phyloP scores from a whole-genome alignment of 2,329 filamentous ascomycete species.

The Corynespora cassiicola region DNA sequence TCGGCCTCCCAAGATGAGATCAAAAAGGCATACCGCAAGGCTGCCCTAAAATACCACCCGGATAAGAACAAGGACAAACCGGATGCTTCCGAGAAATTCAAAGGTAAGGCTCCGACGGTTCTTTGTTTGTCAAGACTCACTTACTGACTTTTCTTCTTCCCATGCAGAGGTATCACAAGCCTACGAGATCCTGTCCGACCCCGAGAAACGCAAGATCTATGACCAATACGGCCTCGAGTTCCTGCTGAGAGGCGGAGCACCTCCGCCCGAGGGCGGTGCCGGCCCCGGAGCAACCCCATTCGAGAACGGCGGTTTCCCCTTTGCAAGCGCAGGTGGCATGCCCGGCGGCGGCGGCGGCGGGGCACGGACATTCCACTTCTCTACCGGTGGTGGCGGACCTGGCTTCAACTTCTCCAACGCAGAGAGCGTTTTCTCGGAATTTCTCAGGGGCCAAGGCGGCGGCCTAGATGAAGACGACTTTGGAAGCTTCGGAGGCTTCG shows the following conservation, averaged over 20 bases:
- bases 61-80: constrained; percentile 98
- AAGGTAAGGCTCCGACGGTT: constrained; percentile 57
- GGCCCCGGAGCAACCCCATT: constrained; percentile 53
- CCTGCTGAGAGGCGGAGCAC: constrained; percentile 79
- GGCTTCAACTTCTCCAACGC: constrained; percentile 87
- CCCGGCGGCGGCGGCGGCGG: no score
- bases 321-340: constrained; percentile 64
- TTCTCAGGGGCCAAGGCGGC: constrained; percentile 70
- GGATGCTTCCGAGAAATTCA: constrained; percentile 89
- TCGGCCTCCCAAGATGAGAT: constrained; percentile 90
- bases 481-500: constrained; percentile 47
- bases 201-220: constrained; percentile 94
- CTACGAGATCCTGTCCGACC: constrained; percentile 96
- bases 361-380: constrained; percentile 69
- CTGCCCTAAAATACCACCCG: constrained; percentile 89
- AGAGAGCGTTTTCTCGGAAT: constrained; percentile 84
- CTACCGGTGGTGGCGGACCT: constrained; percentile 61
- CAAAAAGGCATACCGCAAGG: constrained; percentile 93
- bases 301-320: constrained; percentile 57
- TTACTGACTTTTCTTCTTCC: constrained; percentile 19
- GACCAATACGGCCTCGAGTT: constrained; percentile 95
- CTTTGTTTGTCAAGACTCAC: not conserved
- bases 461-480: constrained; percentile 63
- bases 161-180: constrained; percentile 84
- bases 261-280: constrained; percentile 59